Percentiles rank a stretch among this genome's conserved stretches.
These are phyloP conservation scores for Nitzschia sp. DNA, from an alignment of 108 stramenopile species.

Conservation along the genomic window DNA sequence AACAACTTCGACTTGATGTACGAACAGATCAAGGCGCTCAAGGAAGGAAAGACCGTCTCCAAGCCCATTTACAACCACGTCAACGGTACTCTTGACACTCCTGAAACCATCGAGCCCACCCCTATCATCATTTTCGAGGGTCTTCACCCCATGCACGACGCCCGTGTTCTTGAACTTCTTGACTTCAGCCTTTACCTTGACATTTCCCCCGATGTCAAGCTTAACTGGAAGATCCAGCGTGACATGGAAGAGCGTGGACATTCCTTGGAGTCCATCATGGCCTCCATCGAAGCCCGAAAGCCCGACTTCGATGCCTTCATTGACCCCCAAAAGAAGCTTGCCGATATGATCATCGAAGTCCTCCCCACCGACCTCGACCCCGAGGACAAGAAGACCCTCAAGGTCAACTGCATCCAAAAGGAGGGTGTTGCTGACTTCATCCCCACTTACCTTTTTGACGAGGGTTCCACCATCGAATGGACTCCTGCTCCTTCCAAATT, in stretches of 20 bases:
- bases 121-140: slow-evolving; percentile 98
- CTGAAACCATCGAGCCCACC: slow-evolving; percentile 94
- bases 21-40: slow-evolving; percentile 94
- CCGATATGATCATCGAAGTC: slow-evolving; percentile 95
- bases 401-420: slow-evolving; percentile 94
- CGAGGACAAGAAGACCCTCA: slow-evolving; percentile 95
- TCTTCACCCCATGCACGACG: slow-evolving; percentile 96
- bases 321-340: slow-evolving; percentile 91
- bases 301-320: slow-evolving; percentile 97
- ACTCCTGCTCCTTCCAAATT: slow-evolving; percentile 88
- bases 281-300: slow-evolving; percentile 94
- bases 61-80: slow-evolving; percentile 99
- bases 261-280: slow-evolving; percentile 94
- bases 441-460: slow-evolving; percentile 95
- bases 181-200: slow-evolving; percentile 98
- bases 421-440: slow-evolving; percentile 87
- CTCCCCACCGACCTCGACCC: slow-evolving; percentile 92
- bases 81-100: slow-evolving; percentile 96
- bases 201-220: slow-evolving; percentile 96
- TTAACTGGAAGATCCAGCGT: slow-evolving; percentile 98
- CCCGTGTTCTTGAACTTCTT: slow-evolving; percentile 92
- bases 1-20: slow-evolving; percentile 98
- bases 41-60: slow-evolving; percentile 88
- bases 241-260: slow-evolving; percentile 98
- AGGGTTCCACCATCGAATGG: slow-evolving; percentile 92